Base-by-base conservation (phyloP, 768 basidiomycete genomes). In the Pleurotus tuber-regium region DNA sequence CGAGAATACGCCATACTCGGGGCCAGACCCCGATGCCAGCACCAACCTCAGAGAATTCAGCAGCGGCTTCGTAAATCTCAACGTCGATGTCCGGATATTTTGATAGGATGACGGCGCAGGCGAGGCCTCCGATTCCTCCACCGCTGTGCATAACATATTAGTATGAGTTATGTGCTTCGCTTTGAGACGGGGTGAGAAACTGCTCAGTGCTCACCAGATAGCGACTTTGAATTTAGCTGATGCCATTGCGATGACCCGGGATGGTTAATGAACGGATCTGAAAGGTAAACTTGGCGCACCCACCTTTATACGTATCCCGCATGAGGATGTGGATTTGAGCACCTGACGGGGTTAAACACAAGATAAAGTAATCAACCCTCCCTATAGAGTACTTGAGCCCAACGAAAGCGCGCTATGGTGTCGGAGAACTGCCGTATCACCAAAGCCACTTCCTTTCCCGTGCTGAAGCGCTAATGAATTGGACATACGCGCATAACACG, bases 1-100 rank as follows among this genome's bases (percentile, higher is more conserved):
- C 61, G 24, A 79, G 54, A 4, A 76, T 66, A 24, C 73, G 69
- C 73, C 73, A 74, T 11, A 70, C 62, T 25, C 74, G 66, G 5
- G 66, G 69, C 64, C 64, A 76, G 1, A 78, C 55, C 14, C 68
- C 71, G 35, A 78, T 69, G 3, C 77, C 78, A 4, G 75, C 75
- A 18, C 75, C 77, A n/a, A 76, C 51, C 52, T 74, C 69, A 36
- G 70, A 61, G 47, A 76, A 69, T 40, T 70, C 60, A n/a, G 57
- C 57, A 18, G 76, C 64, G 4, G 74, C 68, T 57, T 78, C 78
- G 47, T 76, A 78, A 4, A 79, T 57, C 44, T 74, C 68, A 11
- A 78, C 65, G 24, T 70, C 60, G 6, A 78, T 66, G 30, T 74
- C 66, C 1, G 64, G 59, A 53, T 69, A 72, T 46, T 63, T 60